Conservation (phyloP, 306 rosid genomes). For the Quercus ilex region DNA sequence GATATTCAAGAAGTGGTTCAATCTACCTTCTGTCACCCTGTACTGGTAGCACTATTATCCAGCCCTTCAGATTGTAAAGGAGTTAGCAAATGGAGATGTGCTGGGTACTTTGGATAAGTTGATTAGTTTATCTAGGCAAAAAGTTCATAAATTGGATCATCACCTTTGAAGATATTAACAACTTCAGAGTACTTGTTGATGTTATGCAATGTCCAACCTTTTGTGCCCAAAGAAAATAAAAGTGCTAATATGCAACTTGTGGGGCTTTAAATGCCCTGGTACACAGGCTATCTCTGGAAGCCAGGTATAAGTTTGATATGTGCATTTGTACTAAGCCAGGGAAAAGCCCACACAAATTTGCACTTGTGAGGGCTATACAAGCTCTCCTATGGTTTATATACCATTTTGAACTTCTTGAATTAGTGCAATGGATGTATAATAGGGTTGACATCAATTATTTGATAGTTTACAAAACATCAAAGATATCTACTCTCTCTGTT, state of each 20-base stretch:
- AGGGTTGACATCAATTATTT: conserved; percentile 33
- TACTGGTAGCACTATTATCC: conserved; percentile 42
- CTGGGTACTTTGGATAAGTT: conserved; percentile 31
- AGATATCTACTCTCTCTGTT: conserved; percentile 36
- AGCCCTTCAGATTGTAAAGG: conserved; percentile 42
- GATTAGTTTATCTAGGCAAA: conserved; percentile 35
- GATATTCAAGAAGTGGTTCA: conserved; percentile 49
- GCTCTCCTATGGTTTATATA: conserved; percentile 48
- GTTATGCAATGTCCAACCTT: conserved; percentile 27
- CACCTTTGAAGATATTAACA: conserved; percentile 53
- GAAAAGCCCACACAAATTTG: conserved; percentile 3
- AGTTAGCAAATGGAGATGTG: conserved; percentile 23
- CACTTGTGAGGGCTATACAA: conserved; percentile 24
- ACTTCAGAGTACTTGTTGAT: conserved; percentile 53
- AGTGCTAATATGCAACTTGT: conserved; percentile 31
- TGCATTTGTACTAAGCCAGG: conserved; percentile 32
- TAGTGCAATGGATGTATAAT: conserved; percentile 71
- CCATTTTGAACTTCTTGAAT: conserved; percentile 67
- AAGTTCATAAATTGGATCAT: conserved; percentile 37
- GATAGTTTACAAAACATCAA: conserved; percentile 21
- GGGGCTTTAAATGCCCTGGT: conserved; percentile 45
- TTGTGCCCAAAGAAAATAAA: conserved; percentile 32
- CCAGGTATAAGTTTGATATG: conserved; percentile 43
- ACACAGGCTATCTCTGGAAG: conserved; percentile 42
- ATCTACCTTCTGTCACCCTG: conserved; percentile 66